Evolutionary conservation across 441 rosid species (phyloP).

Genomic region (Mallotus japonicus): DNA sequence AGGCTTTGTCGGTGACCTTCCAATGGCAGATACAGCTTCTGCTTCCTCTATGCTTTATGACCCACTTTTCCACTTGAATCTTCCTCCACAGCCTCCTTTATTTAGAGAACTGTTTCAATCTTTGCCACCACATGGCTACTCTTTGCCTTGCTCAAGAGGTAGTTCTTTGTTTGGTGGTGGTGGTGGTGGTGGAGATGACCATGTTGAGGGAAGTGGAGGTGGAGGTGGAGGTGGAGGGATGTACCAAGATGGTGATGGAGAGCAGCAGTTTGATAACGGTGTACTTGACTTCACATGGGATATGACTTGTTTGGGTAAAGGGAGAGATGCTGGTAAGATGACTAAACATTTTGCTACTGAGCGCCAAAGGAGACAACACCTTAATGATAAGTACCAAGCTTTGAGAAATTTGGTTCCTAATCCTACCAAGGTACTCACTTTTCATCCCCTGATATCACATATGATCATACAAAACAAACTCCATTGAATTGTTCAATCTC

Average conservation of each 20-base stretch:
- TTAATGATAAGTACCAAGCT: conserved; percentile 54
- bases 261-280: conserved; percentile 42
- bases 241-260: conserved; percentile 34
- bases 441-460: background rate
- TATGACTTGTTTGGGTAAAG: conserved; percentile 41
- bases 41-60: conserved; percentile 51
- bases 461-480: background rate
- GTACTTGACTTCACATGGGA: conserved; percentile 60
- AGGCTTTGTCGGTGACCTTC: conserved; percentile 23
- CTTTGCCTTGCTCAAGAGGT: conserved; percentile 19
- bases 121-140: conserved; percentile 39
- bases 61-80: conserved; percentile 58
- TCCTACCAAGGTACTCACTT: conserved; percentile 60
- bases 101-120: conserved; percentile 51
- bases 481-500: no score
- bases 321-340: conserved; percentile 44
- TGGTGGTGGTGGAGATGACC: conserved; percentile 30
- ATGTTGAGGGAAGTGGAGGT: conserved; percentile 26
- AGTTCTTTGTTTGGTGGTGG: conserved; percentile 38
- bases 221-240: conserved; percentile 18
- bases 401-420: conserved; percentile 74
- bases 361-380: conserved; percentile 64
- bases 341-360: conserved; percentile 72
- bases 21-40: conserved; percentile 28
- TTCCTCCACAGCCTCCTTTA: conserved; percentile 69